Percentiles rank a stretch among this genome's conserved stretches.
Evolutionary conservation across 768 basidiomycete species (phyloP).

Genomic region (Auricularia auricula-judae): DNA sequence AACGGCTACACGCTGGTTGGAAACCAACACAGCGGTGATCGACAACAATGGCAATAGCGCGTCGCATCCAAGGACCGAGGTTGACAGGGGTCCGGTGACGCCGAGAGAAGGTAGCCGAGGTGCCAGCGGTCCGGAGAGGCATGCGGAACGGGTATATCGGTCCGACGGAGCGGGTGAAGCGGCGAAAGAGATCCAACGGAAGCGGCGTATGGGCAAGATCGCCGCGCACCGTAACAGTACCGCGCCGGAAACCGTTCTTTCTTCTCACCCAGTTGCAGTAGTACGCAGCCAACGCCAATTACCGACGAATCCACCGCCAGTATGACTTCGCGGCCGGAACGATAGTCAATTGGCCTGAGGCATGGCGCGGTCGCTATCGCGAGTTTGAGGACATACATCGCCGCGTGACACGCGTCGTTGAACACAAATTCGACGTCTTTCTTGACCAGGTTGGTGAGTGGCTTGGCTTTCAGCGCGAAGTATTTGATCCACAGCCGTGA

Average conservation of each 20-base stretch:
- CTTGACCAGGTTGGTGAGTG: constrained; percentile 7
- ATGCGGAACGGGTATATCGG: no score
- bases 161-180: no score
- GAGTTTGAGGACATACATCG: constrained; percentile 8
- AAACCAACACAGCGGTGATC: no score
- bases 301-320: constrained; percentile 16
- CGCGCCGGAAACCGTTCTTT: constrained; percentile 12
- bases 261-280: constrained; percentile 9
- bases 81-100: no score
- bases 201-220: no score
- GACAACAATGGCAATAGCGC: no score
- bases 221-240: no score
- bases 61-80: no score
- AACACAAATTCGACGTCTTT: constrained; percentile 8
- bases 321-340: constrained; percentile 5
- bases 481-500: constrained; percentile 10
- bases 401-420: neutral
- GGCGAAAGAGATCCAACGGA: no score
- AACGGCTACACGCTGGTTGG: no score
- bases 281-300: constrained; percentile 13
- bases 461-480: constrained; percentile 7
- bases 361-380: constrained; percentile 4
- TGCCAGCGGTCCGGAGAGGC: no score
- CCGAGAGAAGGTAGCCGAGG: no score
- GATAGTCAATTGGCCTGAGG: constrained; percentile 11